Conservation (phyloP, 1,284 basidiomycete genomes). For the Leccinum solheimii region DNA sequence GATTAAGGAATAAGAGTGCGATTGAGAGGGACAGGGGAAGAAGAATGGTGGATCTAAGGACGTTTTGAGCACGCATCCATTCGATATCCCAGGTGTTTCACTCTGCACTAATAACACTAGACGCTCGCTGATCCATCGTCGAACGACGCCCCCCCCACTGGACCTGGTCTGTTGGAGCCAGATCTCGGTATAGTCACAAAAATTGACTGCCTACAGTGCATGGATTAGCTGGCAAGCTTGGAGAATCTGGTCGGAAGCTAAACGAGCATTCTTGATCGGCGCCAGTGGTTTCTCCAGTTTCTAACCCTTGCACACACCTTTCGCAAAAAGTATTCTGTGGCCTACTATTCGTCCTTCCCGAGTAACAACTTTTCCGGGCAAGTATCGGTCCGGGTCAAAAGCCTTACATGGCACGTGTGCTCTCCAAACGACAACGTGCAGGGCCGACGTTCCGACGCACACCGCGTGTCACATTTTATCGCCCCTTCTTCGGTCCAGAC, state of each 20-base stretch:
- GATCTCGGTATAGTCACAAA: background rate
- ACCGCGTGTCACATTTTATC: constrained; percentile 12
- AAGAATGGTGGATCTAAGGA: constrained; percentile 60
- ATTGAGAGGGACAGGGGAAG: constrained; percentile 74
- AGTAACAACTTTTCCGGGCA: constrained; percentile 15
- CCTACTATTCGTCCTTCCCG: background rate
- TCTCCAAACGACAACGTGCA: constrained; percentile 21
- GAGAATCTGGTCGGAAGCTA: background rate
- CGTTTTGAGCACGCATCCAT: constrained; percentile 35
- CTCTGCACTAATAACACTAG: constrained; percentile 3
- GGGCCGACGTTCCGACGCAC: constrained; percentile 1
- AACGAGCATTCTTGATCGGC: background rate
- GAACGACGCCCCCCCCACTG: background rate
- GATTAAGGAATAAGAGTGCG: constrained; percentile 62
- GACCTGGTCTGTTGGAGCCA: background rate
- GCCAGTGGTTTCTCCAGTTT: background rate
- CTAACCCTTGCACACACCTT: background rate
- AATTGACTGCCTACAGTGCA: background rate
- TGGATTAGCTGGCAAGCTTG: background rate
- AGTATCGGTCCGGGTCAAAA: constrained; percentile 6
- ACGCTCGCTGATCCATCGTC: background rate
- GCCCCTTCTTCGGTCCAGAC: constrained; percentile 2
- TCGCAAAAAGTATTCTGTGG: background rate
- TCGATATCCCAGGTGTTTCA: constrained; percentile 1
- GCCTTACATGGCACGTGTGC: constrained; percentile 10